Conservation (phyloP, 2,329 filamentous ascomycete species). For the Neoarthrinium moseri region DNA sequence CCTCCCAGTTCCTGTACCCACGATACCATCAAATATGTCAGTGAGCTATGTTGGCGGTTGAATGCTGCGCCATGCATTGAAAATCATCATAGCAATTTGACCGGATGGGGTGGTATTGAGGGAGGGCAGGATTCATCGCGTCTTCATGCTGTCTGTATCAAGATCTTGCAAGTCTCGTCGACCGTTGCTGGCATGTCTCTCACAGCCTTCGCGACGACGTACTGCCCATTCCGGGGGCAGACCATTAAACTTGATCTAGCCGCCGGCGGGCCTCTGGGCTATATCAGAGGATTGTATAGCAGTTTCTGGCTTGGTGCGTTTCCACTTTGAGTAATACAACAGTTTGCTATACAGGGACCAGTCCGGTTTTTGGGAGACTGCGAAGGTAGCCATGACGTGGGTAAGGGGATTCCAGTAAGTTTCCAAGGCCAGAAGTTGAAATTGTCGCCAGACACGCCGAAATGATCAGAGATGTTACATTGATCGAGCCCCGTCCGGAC, state of each 20-base stretch:
- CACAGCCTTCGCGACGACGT: not conserved
- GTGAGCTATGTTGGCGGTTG: no score
- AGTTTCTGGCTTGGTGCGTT: not conserved
- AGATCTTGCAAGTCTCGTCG: not conserved
- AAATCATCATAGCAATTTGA: no score
- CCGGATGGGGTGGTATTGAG: no score
- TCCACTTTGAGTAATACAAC: slow-evolving; percentile 5
- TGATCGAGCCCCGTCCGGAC: not conserved
- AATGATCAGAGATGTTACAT: not conserved
- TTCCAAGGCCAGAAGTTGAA: not conserved
- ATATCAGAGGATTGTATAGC: slow-evolving; percentile 1
- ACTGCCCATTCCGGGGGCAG: not conserved
- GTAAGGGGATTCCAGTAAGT: not conserved
- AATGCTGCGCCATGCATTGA: no score
- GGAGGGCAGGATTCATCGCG: no score
- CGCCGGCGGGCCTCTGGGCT: not conserved
- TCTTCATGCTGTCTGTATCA: no score
- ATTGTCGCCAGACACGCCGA: not conserved
- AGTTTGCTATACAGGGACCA: slow-evolving; percentile 4
- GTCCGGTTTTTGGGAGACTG: not conserved
- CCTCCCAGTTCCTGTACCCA: no score
- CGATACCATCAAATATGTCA: no score
- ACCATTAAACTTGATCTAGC: not conserved
- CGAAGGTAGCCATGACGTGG: slow-evolving; percentile 4
- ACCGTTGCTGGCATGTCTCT: not conserved